Base-by-base conservation (phyloP, 306 rosid genomes). In the Lablab purpureus region DNA sequence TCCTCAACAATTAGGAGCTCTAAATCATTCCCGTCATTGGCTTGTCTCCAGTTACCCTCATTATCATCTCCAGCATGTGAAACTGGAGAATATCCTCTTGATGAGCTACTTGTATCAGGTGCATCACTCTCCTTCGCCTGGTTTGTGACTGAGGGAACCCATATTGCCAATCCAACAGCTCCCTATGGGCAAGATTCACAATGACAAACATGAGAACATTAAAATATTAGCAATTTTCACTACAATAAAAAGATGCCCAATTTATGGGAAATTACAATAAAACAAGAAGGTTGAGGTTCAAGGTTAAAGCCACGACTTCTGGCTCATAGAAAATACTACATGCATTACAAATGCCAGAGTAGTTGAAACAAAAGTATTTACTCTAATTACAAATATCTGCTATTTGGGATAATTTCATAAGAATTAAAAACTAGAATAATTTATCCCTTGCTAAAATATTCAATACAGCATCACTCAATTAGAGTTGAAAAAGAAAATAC, bases 111-210 rank as follows among this genome's bases (percentile, higher is more conserved):
- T 56, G 88, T 46, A 81, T 90, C 93, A 43, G 89, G 80, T 23
- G 85, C 50, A 74, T 95, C 96, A 67, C 66, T 87, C 80, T 90
- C 99, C 82, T 90, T 93, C 21, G 43, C 63, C 80, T 76, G 97
- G 77, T 90, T 95, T 76, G 97, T 80, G 85, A 95, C 97, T 22
- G 99, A 91, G 76, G 99, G 99, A 75, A 95, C 99, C 99, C 99
- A 95, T 80, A 95, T 95, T 78, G 99, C 99, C 90, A 95, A 89
- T 78, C 99, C 98, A 87, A 95, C 99, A 47, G 99, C 99, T 10
- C 98, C 99, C 99, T 95, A 80, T 58, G 75, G 27, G 41, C 67
- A 86, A 25, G 66, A 43, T 75, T 71, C 54, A 62, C 72, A 56
- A 60, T 65, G 43, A 79, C 30, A 11, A 75, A 49, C 17, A 40